Evolutionary conservation across 768 basidiomycete genomes (phyloP).

Genomic region (Mycena galericulata): DNA sequence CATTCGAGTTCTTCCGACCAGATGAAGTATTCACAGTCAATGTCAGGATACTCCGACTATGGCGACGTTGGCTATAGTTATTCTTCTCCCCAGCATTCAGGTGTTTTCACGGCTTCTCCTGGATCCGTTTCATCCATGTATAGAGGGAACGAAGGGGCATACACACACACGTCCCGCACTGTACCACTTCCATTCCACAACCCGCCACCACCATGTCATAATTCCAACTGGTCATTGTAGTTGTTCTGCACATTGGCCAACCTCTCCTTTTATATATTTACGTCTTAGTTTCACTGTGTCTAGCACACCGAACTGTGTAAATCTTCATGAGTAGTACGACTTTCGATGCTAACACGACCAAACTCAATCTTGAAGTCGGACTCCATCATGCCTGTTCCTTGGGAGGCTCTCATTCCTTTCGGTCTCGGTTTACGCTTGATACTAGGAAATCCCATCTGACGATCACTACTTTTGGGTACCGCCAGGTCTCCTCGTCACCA

Average conservation of each 20-base stretch:
- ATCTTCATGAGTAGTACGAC: background rate
- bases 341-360: constrained; percentile 7
- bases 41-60: constrained; percentile 9
- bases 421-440: constrained; percentile 59
- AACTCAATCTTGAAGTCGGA: background rate
- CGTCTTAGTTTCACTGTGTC: background rate
- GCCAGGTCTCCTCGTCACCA: constrained; percentile 82
- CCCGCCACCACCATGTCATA: too few relatives aligned
- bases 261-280: background rate
- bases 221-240: background rate
- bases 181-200: constrained; percentile 18
- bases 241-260: background rate
- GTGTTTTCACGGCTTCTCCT: constrained; percentile 6
- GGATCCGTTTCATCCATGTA: constrained; percentile 3
- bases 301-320: background rate
- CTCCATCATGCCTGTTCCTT: constrained; percentile 93
- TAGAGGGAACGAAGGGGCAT: background rate
- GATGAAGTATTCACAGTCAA: background rate
- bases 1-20: background rate
- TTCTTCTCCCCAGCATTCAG: constrained; percentile 19
- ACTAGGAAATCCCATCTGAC: constrained; percentile 22
- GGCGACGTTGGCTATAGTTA: constrained; percentile 7
- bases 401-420: constrained; percentile 97
- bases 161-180: constrained; percentile 1
- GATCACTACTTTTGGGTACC: background rate